Evolutionary conservation across 257 asterid genomes (phyloP), one percentile per base, ranked within the genome.

Genomic region (Lycium ferocissimum): DNA sequence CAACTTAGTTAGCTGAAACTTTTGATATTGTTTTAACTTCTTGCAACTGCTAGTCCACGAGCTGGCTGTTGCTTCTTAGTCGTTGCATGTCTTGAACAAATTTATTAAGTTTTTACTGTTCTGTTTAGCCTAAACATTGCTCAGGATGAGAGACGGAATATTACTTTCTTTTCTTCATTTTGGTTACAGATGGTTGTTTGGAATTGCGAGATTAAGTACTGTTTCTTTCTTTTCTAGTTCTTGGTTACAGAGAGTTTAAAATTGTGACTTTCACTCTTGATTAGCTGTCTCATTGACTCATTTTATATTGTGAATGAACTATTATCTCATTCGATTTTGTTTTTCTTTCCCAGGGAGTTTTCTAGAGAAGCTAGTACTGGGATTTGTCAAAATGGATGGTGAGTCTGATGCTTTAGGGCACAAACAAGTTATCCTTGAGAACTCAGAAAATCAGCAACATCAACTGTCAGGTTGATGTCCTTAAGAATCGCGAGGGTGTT

Each of bases 291-390:
- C 53, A 7, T 69, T 8, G 14, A 37, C 53, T 38, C 76, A 37
- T 69, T 69, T 69, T 37, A 69, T 69, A 69, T 69, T 37, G 51
- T 7, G 78, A 69, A 38, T 69, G 78, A 1, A 69, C 53, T 69
- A 15, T 69, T 37, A 69, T 69, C 53, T 69, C 53, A 37, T 69
- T 69, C 15, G 78, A 37, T 67, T 14, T 67, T 14, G 51, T 6
- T 38, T 3, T 37, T 37, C 26, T 69, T 0, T 10, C 53, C 51
- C 78, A 37, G 22, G 51, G 51, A 37, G 26, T 69, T 37, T 18
- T 69, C 6, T 3, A n/a, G 26, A 1, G 78, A 14, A 69, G 76
- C 15, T 37, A 3, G 78, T 15, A 69, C 51, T 14, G 35, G 26
- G 78, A 69, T 15, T 38, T 15, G 53, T 69, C 47, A 15, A 4